A percentile compares a stretch with the other conserved stretches of the same genome.
Conservation (phyloP, 352 stramenopile genomes). For the Phytophthora colocasiae region DNA sequence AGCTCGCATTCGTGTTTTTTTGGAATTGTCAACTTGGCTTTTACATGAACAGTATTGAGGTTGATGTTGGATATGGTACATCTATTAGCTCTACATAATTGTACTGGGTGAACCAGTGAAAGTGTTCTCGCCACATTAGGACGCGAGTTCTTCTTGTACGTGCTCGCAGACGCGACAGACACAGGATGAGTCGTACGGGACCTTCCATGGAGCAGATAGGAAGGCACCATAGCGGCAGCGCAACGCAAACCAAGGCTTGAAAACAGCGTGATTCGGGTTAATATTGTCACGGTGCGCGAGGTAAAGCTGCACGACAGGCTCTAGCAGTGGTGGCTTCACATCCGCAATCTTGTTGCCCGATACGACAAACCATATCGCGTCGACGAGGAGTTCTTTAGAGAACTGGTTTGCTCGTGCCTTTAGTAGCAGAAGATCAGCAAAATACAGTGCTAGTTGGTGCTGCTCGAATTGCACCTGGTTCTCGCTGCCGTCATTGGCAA, state of each 20-base stretch:
- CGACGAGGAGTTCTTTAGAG: conserved; percentile 53
- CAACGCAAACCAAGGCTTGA: conserved; percentile 70
- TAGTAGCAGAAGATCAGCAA: conserved; percentile 63
- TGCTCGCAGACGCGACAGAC: conserved; percentile 69
- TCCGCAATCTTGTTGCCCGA: conserved; percentile 53
- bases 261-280: conserved; percentile 56
- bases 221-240: conserved; percentile 65
- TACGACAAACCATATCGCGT: conserved; percentile 69
- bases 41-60: not conserved
- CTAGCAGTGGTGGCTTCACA: conserved; percentile 54
- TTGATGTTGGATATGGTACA: conserved; percentile 15
- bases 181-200: conserved; percentile 62
- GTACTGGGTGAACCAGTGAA: conserved; percentile 20
- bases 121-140: conserved; percentile 2
- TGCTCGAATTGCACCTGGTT: conserved; percentile 37
- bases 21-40: conserved; percentile 6
- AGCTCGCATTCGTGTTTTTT: conserved; percentile 34
- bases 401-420: conserved; percentile 51
- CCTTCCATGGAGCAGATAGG: conserved; percentile 56
- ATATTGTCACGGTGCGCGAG: conserved; percentile 74
- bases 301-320: conserved; percentile 65
- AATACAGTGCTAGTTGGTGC: conserved; percentile 65
- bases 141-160: conserved; percentile 34
- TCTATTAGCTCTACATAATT: not conserved
- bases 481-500: conserved; percentile 19